Evolutionary conservation across 768 basidiomycete species (phyloP), one percentile per base, ranked within the genome.

Genomic region (Cystofilobasidium bisporidii): DNA sequence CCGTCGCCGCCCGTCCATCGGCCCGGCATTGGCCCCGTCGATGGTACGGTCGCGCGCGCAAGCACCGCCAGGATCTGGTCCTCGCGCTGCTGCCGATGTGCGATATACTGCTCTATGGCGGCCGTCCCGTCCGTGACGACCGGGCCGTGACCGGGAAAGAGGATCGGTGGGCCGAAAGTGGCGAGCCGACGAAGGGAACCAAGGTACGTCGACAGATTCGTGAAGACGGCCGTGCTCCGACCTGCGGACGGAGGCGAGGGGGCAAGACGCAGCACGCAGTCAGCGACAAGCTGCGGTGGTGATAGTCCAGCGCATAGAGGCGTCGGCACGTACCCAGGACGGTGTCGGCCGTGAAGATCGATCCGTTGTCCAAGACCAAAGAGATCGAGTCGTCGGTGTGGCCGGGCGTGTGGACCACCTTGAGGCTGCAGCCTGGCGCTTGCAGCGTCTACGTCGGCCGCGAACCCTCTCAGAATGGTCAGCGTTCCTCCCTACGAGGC

Each of bases 101-200:
- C 75, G 67, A 92, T 87, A 74, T 97, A 96, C 57, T 79, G 81
- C 57, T 78, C 74, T 72, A 97, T 85, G 36, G 83, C 79, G 41
- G 81, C 79, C 47, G 80, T 76, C 9, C 87, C 88, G 18, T 88
- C 80, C 9, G 76, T 68, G 1, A 93, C 82, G 40, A 88, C 84
- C 8, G 88, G 86, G 0, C 94, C 94, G 70, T 98, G 94, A 0
- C 85, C 91, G 0, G 93, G 92, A 74, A 91, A 93, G n/a, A 97
- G 79, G 40, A 71, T 69, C 4, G 66, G 61, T 0, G 76, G 75
- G 59, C 69, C 71, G 60, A 76, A 69, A 0, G 72, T 67, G 32
- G 74, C 69, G 14, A 75, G 71, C 15, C 65, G 71, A 55, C 73
- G 72, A 56, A 77, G 73, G 32, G 76, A 77, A 22, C 67, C 63